phyloP scores from a whole-genome alignment of 2,329 filamentous ascomycete species.

The Penicillium polonicum region DNA sequence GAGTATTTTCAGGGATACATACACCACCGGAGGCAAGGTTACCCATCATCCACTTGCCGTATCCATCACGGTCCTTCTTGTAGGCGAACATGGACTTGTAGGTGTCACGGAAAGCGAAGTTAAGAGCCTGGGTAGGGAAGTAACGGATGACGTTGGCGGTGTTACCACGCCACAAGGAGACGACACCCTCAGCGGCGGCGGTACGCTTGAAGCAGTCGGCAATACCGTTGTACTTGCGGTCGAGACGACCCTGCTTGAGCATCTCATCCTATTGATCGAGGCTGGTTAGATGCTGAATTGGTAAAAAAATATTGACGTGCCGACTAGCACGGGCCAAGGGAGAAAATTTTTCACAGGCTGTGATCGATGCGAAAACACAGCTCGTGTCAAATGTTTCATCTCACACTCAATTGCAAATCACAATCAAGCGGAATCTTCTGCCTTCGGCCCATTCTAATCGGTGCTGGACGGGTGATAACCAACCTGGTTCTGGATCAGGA shows the following conservation, averaged over 20 bases:
- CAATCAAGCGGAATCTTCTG: background rate
- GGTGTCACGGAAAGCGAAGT: slow-evolving; percentile 99
- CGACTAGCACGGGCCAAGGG: slow-evolving; percentile 6
- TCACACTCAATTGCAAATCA: background rate
- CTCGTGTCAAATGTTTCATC: background rate
- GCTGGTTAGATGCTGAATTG: slow-evolving; percentile 12
- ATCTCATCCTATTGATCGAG: slow-evolving; percentile 87
- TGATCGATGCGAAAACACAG: background rate
- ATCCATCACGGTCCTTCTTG: slow-evolving; percentile 99
- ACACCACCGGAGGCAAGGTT: slow-evolving; percentile 99
- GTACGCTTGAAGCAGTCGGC: slow-evolving; percentile 93
- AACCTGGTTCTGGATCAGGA: slow-evolving; percentile 99
- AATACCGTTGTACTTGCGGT: slow-evolving; percentile 95
- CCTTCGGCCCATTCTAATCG: slow-evolving; percentile 2
- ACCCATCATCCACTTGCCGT: slow-evolving; percentile 98
- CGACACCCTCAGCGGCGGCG: slow-evolving; percentile 83
- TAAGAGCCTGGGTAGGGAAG: slow-evolving; percentile 99
- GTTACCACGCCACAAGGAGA: slow-evolving; percentile 98
- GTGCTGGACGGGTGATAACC: slow-evolving; percentile 40
- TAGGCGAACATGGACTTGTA: slow-evolving; percentile 99
- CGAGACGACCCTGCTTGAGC: slow-evolving; percentile 97
- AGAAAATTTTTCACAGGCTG: slow-evolving; percentile 19
- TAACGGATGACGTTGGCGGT: slow-evolving; percentile 99
- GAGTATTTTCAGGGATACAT: slow-evolving; percentile 49
- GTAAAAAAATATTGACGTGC: background rate